Conservation (phyloP, 441 rosid species). For the Jatropha multifida region DNA sequence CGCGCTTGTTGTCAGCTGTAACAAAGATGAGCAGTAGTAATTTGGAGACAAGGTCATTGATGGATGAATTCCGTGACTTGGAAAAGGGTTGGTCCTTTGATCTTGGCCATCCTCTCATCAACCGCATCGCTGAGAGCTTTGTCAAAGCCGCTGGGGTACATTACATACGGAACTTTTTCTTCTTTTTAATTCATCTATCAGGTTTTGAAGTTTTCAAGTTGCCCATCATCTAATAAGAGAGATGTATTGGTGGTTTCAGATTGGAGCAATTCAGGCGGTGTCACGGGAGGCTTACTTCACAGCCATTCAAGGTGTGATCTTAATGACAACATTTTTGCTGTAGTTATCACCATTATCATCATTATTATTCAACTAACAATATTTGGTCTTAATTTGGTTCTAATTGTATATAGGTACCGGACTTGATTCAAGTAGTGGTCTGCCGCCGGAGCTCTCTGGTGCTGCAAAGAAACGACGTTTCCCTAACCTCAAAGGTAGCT, state of each 20-base stretch:
- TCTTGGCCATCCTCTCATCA: slow-evolving; percentile 92
- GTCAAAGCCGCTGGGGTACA: slow-evolving; percentile 83
- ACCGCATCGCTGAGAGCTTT: slow-evolving; percentile 81
- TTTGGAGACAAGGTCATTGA: slow-evolving; percentile 50
- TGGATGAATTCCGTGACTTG: slow-evolving; percentile 52
- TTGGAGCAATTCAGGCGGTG: slow-evolving; percentile 79
- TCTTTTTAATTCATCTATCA: neutral
- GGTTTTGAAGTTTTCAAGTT: neutral
- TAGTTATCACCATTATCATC: too few relatives aligned
- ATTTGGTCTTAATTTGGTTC: neutral
- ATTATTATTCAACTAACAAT: too few relatives aligned
- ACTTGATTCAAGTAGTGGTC: slow-evolving; percentile 39
- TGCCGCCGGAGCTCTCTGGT: slow-evolving; percentile 41
- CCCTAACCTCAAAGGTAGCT: slow-evolving; percentile 64
- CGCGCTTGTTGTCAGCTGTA: too few relatives aligned
- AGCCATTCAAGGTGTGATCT: slow-evolving; percentile 53
- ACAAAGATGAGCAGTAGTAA: slow-evolving; percentile 28
- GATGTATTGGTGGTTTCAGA: slow-evolving; percentile 34
- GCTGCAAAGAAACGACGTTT: slow-evolving; percentile 50
- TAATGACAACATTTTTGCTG: too few relatives aligned
- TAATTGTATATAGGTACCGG: slow-evolving; percentile 39
- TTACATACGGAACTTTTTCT: too few relatives aligned
- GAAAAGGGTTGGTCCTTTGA: slow-evolving; percentile 69
- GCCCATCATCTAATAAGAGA: too few relatives aligned
- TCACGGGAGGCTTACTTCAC: slow-evolving; percentile 75